Base-by-base conservation (phyloP, 371 early-diverging fungal species). In the Rhizopus delemar region DNA sequence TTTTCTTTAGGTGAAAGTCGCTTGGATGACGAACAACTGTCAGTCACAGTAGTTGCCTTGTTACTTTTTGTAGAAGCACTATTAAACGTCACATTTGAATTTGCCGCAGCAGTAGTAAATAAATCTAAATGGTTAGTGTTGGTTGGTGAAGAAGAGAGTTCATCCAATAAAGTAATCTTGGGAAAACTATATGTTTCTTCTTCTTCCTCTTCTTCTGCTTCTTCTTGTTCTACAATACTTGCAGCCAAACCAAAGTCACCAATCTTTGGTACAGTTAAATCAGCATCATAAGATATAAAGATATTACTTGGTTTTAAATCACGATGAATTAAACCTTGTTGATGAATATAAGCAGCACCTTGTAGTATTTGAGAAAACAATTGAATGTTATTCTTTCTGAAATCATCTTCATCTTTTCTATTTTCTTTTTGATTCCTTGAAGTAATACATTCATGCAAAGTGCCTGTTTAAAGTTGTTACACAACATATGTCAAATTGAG, bases 191-290 rank as follows among this genome's bases (percentile, higher is more conserved):
- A 43, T 0, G 13, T 33, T 45, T 56, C 56, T 13, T 22, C 51
- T 11, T 36, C 51, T 4, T 59, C 53, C 22, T 22, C 22, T 22
- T 22, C 22, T 22, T 22, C 22, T 22, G 22, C 22, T 7, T 53
- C 65, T 13, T 52, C 59, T 28, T 51, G 38, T 1, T 51, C 46
- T 3, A 62, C 11, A 5, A 84, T 75, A 51, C 75, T 80, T 1
- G 87, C 86, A 8, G 90, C 93, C 50, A 94, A 73, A 5, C 95
- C 95, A 77, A 94, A 94, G 68, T 94, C 95, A 3, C 95, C 93
- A 59, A 94, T 88, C 57, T 89, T 94, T 1, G 87, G 86, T 1
- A 83, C 66, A 68, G 83, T 73, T n/a, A 57, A 58, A 50, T 81
- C 83, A 11, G 62, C 54, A 15, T 72, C 68, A 35, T 59, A 61